Base-by-base conservation (phyloP, 2,329 filamentous ascomycete genomes). In the Hypoxylon sp. region DNA sequence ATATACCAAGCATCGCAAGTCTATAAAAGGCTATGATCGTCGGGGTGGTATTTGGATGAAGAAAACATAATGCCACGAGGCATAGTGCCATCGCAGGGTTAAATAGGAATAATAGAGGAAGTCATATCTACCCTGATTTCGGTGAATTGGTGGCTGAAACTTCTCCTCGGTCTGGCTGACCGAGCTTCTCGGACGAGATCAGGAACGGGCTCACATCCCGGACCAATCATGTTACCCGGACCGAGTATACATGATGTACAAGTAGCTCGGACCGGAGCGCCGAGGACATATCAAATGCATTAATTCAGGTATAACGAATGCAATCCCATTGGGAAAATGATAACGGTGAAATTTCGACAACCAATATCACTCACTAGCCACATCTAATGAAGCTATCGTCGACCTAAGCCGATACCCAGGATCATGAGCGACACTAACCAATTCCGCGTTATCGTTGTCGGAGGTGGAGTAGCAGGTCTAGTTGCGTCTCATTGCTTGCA, bases 381-480 rank as follows among this genome's bases (percentile, higher is more conserved):
- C 17, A 21, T 7, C 7, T 50, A 11, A 17, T 29, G 5, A 27
- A 24, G 15, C 10, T 29, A 47, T 27, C 44, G 21, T 50, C 15
- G 46, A 15, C 24, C 17, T n/a, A 50, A 50, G 15, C 27, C 21
- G 21, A 50, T 27, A 52, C 8, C 15, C 15, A 52, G n/a, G 29
- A 52, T 19, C 29, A 52, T 52, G 48, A 52, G 17, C 48, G 29
- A 35, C 24, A 52, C 8, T 19, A 21, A 15, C 1, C 48, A 31
- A 17, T 72, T 61, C 21, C 58, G 58, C 35, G 32, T 61, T 35
- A 55, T 71, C 11, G 46, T 71, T 17, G 58, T 71, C 6, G 68
- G 68, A 21, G 65, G 39, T 48, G 68, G 68, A 19, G 47, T 71
- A 2, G 62, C 62, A 32, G 68, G 68, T 1, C 39, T 71, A 7